Conservation (phyloP, 768 basidiomycete genomes). For the Amanita rubescens region DNA sequence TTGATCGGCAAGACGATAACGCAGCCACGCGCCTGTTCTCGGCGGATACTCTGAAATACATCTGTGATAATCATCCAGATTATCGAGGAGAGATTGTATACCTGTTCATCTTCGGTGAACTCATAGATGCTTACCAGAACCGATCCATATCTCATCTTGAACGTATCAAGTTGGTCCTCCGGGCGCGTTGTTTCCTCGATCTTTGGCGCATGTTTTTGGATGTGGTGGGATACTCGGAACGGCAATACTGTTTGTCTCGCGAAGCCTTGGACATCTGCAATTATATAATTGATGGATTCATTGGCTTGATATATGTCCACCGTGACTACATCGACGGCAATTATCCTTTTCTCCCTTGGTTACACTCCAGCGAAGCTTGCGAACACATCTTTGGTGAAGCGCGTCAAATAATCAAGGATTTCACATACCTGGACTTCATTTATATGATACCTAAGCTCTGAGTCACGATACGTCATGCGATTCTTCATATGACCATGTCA, state of each 20-base stretch:
- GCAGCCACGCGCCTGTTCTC: constrained; percentile 27
- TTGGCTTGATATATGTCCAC: background rate
- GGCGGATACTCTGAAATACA: constrained; percentile 16
- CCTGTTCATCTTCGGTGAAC: constrained; percentile 24
- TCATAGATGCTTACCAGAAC: constrained; percentile 22
- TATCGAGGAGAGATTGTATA: constrained; percentile 16
- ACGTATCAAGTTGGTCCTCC: constrained; percentile 11
- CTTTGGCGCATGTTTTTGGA: background rate
- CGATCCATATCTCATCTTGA: constrained; percentile 12
- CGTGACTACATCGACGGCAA: constrained; percentile 3
- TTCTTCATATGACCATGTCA: background rate
- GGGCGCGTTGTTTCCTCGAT: background rate
- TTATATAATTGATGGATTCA: background rate
- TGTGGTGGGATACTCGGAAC: background rate
- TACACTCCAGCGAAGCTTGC: constrained; percentile 16
- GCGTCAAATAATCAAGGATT: constrained; percentile 10
- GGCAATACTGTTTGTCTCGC: background rate
- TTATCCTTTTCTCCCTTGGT: constrained; percentile 18
- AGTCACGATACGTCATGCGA: constrained; percentile 7
- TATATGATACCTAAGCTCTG: constrained; percentile 15
- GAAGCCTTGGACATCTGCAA: background rate
- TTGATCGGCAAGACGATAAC: constrained; percentile 29
- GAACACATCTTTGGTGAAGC: constrained; percentile 18
- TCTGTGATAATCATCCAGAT: constrained; percentile 13
- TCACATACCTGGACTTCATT: constrained; percentile 12